phyloP scores from a whole-genome alignment of 148 eudicot species.

The Euryodendron excelsum region DNA sequence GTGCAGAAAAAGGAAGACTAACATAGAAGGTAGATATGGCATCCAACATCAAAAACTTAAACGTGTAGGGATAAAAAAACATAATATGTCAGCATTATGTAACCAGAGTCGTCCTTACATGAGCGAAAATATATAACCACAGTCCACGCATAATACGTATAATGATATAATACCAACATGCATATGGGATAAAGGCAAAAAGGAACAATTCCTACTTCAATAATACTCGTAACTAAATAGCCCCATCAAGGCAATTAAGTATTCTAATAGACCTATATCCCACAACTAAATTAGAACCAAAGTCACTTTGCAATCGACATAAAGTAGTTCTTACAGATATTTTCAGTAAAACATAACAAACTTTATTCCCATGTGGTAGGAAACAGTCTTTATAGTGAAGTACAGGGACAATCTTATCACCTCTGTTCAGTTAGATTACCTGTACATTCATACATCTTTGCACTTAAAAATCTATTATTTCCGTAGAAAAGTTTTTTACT shows the following conservation, averaged over 20 bases:
- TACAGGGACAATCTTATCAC: background rate
- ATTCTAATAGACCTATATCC: too few relatives aligned
- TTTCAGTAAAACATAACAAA: background rate
- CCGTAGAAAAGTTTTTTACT: background rate
- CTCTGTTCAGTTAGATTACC: background rate
- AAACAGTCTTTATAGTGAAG: background rate
- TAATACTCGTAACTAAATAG: background rate
- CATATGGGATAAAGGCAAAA: background rate
- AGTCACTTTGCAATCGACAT: background rate
- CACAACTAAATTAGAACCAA: background rate
- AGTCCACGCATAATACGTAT: background rate
- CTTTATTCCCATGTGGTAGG: background rate
- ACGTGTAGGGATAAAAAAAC: background rate
- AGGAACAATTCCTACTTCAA: background rate
- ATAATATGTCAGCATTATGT: background rate
- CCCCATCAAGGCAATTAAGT: background rate
- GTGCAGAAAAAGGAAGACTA: background rate
- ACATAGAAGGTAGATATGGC: background rate
- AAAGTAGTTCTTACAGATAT: background rate
- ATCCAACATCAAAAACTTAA: background rate
- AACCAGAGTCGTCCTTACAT: background rate
- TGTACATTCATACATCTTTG: background rate
- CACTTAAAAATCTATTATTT: background rate
- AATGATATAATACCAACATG: slow-evolving; percentile 1
- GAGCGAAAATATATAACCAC: background rate